Evolutionary conservation across 2,329 filamentous ascomycete species (phyloP), one percentile per base, ranked within the genome.

Genomic region (Fusarium protoensiforme): DNA sequence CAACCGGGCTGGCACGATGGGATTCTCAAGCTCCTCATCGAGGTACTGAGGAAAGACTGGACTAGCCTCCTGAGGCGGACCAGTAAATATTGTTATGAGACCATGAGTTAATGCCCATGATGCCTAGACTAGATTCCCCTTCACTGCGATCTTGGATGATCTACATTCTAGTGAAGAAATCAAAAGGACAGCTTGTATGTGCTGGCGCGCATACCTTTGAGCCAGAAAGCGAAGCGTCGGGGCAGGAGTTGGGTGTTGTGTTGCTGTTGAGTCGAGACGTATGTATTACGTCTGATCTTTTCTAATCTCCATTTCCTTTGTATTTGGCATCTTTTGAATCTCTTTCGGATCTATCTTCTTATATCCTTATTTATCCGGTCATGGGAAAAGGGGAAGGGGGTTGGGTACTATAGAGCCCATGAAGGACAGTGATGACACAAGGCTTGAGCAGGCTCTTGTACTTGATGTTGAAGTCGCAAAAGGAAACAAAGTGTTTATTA

Each of bases 1-100:
- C 22, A 78, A 79, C 51, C 77, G 75, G 10, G 81, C 80, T 31
- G 76, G 76, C n/a, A 76, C 75, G 33, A 46, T 64, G 24, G 75
- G 74, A 29, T 43, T 62, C 27, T 51, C 68, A n/a, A 64, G 60
- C 41, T 29, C 43, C 41, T 48, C 46, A 33, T 67, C 74, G 39
- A 72, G 71, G 51, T 65, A 64, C 51, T 77, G 54, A 69, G 56
- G 10, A 31, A n/a, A 54, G 48, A 24, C 18, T 38, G 27, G 43
- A 31, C 16, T 54, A 22, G 38, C 14, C 18, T 20, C 20, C 41
- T 18, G 66, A 38, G 31, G 59, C 31, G n/a, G 51, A 18, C 22
- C 11, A 38, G n/a, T 43, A 33, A 57, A 65, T 56, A 43, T 54
- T 33, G 46, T 70, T 67, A 75, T 48, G 76, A 75, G 61, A 67